Evolutionary conservation across 129 eudicot species (phyloP), one percentile per base, ranked within the genome.

Genomic region (Escallonia rubra): DNA sequence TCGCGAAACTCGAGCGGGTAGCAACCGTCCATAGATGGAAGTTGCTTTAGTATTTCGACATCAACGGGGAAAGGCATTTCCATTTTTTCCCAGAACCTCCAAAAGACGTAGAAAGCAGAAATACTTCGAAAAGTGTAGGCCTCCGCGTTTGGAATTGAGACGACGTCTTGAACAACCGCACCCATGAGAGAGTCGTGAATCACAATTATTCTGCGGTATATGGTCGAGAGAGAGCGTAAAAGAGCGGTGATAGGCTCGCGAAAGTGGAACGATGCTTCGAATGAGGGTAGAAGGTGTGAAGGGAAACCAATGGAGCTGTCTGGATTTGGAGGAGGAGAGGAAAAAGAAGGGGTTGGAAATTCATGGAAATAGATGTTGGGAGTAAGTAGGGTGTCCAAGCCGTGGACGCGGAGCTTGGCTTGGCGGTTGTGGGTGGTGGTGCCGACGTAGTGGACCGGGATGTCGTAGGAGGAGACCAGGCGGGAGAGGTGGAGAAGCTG

Each of bases 401-500:
- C 82, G 38, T 82, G 71, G 74, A 52, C 43, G 5, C 94, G 94
- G 43, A 68, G 34, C 34, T 23, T 23, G 34, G 34, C 34, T 23
- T 23, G 34, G 34, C 34, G 34, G 34, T 23, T 23, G 73, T 87
- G 88, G 40, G 59, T 71, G 43, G 90, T 7, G 70, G 88, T 70
- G 64, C 81, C 74, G 57, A 86, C 77, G 48, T 65, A 91, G 81
- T 91, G 97, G 41, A 85, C 81, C 0, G 88, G 88, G 60, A 85
- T 59, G 41, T 61, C 43, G 80, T 80, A 74, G 81, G 88, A 57
- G 63, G 97, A 73, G 68, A 91, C 70, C 74, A 85, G 87, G 50
- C 82, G 72, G 41, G 96, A 79, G 79, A 91, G 90, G 45, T 85
- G 94, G 75, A 91, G 88, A 57, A 88, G 90, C 41, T 88, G 91